Percentiles rank a stretch among this genome's conserved stretches.
Evolutionary conservation across 78 protist species (phyloP).

Genomic region (slime mould (Dictyostelium discoideum)): DNA sequence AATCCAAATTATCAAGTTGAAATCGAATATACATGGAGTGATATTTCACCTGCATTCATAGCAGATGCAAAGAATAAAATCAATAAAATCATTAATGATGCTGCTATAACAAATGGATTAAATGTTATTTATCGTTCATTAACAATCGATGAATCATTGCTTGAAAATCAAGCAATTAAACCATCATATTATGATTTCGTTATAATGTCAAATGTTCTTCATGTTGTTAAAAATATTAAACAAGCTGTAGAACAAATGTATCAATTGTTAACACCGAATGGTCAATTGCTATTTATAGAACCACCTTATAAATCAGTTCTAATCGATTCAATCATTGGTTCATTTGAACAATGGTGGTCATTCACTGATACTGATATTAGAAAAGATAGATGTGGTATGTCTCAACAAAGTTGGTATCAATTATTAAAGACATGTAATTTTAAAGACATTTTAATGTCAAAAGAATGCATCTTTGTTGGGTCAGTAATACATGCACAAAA

Average conservation of each 20-base stretch:
- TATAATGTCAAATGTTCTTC: slow-evolving; percentile 9
- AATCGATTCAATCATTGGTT: neutral
- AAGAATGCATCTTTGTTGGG: too few relatives aligned
- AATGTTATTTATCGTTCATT: neutral
- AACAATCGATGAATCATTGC: neutral
- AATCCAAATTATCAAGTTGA: neutral
- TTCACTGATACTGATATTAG: slow-evolving; percentile 18
- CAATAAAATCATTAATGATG: neutral
- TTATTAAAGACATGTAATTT: neutral
- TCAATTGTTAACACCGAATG: neutral
- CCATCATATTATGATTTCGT: slow-evolving; percentile 1
- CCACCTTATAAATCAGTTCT: neutral
- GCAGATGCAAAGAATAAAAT: neutral
- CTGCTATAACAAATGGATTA: neutral
- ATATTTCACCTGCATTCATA: slow-evolving; percentile 8
- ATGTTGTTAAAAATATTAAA: neutral
- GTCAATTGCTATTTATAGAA: neutral
- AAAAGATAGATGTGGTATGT: slow-evolving; percentile 8
- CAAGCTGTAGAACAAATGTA: neutral
- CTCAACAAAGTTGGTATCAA: neutral
- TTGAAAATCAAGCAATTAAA: neutral
- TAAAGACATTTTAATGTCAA: too few relatives aligned
- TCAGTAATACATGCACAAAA: neutral
- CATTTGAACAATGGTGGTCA: slow-evolving; percentile 21
- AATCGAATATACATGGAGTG: slow-evolving; percentile 27